A percentile compares a stretch with the other conserved stretches of the same genome.
Evolutionary conservation across 108 stramenopile genomes (phyloP).

Genomic region (Asterionellopsis glacialis): DNA sequence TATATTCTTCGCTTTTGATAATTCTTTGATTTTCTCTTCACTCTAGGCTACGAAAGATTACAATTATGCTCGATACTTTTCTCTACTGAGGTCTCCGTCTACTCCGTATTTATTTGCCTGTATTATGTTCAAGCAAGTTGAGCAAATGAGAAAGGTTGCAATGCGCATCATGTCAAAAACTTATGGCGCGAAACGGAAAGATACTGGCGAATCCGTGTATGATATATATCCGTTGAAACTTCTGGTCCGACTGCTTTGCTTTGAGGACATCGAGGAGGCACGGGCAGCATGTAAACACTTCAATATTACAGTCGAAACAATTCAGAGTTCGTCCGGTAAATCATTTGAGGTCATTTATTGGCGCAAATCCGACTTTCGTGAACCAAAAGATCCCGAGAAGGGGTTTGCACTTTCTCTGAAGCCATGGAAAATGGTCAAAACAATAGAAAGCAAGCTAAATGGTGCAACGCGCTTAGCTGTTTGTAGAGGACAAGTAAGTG

Average conservation of each 20-base stretch:
- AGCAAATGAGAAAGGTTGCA: conserved; percentile 74
- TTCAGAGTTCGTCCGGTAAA: conserved; percentile 19
- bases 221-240: conserved; percentile 72
- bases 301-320: conserved; percentile 61
- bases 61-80: conserved; percentile 86
- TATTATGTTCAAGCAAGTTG: conserved; percentile 89
- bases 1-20: no score
- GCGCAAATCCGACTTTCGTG: conserved; percentile 60
- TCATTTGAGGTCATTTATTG: conserved; percentile 50
- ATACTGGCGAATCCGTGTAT: conserved; percentile 62
- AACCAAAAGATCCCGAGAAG: conserved; percentile 74
- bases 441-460: conserved; percentile 78
- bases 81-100: conserved; percentile 42
- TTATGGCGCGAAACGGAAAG: conserved; percentile 66
- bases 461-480: conserved; percentile 77
- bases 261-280: conserved; percentile 79
- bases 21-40: neutral
- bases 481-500: conserved; percentile 81
- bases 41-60: conserved; percentile 62
- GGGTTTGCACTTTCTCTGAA: conserved; percentile 48
- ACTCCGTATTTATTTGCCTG: conserved; percentile 81
- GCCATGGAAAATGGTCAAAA: conserved; percentile 79
- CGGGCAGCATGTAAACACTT: conserved; percentile 67
- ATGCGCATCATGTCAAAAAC: conserved; percentile 71
- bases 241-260: conserved; percentile 66